Percentiles rank a stretch among this genome's conserved stretches.
Evolutionary conservation across 306 rosid species (phyloP).

Genomic region (Quercus aquifolioides): DNA sequence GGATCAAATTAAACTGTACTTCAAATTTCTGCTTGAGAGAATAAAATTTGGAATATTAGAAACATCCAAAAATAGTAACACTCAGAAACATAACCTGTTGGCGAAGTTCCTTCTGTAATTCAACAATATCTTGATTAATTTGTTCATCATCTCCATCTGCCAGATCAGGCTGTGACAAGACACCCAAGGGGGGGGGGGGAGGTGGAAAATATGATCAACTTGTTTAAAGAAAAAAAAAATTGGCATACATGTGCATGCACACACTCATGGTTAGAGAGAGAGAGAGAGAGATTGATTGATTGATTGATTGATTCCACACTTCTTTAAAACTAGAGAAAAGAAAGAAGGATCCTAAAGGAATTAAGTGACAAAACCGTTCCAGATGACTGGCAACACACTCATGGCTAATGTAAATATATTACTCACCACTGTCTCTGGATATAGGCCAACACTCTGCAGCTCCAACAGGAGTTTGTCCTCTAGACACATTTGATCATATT

Average conservation of each 20-base stretch:
- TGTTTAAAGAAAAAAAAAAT: neutral
- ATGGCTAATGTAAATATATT: slow-evolving; percentile 21
- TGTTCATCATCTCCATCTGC: slow-evolving; percentile 69
- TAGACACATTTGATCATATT: slow-evolving; percentile 49
- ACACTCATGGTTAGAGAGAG: slow-evolving; percentile 3
- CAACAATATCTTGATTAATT: slow-evolving; percentile 58
- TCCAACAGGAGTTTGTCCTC: slow-evolving; percentile 73
- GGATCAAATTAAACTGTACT: neutral
- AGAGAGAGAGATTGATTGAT: slow-evolving; percentile 1
- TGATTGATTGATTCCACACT: neutral
- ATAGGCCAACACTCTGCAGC: slow-evolving; percentile 70
- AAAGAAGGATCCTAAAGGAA: neutral
- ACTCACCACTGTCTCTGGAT: slow-evolving; percentile 74
- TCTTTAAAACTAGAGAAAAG: neutral
- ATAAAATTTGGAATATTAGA: neutral
- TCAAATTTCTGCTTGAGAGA: neutral
- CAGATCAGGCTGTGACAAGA: slow-evolving; percentile 72
- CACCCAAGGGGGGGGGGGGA: slow-evolving; percentile 1
- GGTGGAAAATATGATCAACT: neutral
- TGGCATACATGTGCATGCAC: neutral
- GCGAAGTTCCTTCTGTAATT: slow-evolving; percentile 52
- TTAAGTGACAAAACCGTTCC: neutral
- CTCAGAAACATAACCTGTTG: slow-evolving; percentile 54
- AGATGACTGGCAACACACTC: neutral
- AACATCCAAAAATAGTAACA: neutral